Evolutionary conservation across 176 grass and related monocot genomes (phyloP).

Genomic region (Bolboschoenus planiculmis): DNA sequence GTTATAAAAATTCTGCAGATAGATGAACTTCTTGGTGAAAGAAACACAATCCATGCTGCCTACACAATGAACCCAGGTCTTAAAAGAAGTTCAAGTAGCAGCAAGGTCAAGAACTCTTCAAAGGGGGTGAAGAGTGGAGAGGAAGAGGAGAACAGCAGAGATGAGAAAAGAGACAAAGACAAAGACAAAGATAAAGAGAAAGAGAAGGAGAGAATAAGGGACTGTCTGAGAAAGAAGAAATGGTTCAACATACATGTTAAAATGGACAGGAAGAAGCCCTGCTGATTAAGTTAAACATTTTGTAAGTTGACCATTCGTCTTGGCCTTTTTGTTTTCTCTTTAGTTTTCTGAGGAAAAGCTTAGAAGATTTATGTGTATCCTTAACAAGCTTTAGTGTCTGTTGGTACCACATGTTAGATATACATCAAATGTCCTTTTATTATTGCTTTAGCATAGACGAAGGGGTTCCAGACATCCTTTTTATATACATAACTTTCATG

Average conservation of each 20-base stretch:
- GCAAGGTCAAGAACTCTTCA: slow-evolving; percentile 46
- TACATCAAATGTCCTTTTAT: not conserved
- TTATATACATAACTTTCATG: not conserved
- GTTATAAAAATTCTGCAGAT: slow-evolving; percentile 37
- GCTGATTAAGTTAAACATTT: slow-evolving; percentile 48
- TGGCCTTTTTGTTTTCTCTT: not conserved
- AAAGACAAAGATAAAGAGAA: slow-evolving; percentile 45
- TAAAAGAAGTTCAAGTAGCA: slow-evolving; percentile 64
- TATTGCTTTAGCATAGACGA: not conserved
- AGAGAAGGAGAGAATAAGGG: slow-evolving; percentile 54
- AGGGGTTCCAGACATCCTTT: not conserved
- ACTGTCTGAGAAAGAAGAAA: slow-evolving; percentile 51
- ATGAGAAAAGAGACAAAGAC: slow-evolving; percentile 56
- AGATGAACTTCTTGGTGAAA: slow-evolving; percentile 71
- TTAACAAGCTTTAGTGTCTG: slow-evolving; percentile 1
- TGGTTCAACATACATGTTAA: slow-evolving; percentile 93
- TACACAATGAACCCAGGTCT: slow-evolving; percentile 63
- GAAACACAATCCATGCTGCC: slow-evolving; percentile 72
- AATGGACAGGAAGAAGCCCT: slow-evolving; percentile 80
- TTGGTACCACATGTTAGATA: not conserved
- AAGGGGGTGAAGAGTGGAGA: slow-evolving; percentile 37
- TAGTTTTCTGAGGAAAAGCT: slow-evolving; percentile 15
- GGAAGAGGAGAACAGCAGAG: slow-evolving; percentile 27
- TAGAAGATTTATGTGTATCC: not conserved
- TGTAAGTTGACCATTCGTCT: not conserved